Percentiles rank a stretch among this genome's conserved stretches.
Evolutionary conservation across 2,329 filamentous ascomycete genomes (phyloP).

Genomic region (Truncatella angustata): DNA sequence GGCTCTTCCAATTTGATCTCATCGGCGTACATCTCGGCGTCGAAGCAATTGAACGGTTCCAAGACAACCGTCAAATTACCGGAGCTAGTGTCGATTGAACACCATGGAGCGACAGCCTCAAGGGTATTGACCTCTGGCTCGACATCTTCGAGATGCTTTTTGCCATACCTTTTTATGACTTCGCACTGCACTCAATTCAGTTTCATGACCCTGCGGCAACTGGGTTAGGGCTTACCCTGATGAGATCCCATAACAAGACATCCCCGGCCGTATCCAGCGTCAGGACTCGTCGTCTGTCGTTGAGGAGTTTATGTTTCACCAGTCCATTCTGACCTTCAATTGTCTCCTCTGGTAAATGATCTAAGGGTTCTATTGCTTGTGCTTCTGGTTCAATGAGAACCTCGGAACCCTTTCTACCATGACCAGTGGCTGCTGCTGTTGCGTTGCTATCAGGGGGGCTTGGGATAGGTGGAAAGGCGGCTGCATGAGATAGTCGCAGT

Average conservation of each 20-base stretch:
- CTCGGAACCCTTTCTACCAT: conserved; percentile 56
- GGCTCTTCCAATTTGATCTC: conserved; percentile 72
- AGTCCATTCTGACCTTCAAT: conserved; percentile 95
- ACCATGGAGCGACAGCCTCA: conserved; percentile 94
- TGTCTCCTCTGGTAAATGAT: conserved; percentile 70
- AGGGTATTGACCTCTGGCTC: conserved; percentile 81
- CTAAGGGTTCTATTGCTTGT: conserved; percentile 58
- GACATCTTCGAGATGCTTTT: conserved; percentile 90
- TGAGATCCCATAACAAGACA: conserved; percentile 90
- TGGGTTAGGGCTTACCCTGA: conserved; percentile 73
- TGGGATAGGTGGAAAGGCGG: conserved; percentile 63
- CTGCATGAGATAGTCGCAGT: conserved; percentile 80
- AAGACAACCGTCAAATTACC: conserved; percentile 87
- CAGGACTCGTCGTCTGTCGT: conserved; percentile 83
- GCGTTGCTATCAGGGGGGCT: conserved; percentile 54
- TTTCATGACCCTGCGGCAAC: too few relatives aligned
- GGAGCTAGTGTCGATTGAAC: conserved; percentile 88
- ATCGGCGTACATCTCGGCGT: conserved; percentile 95
- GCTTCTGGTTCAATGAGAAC: conserved; percentile 47
- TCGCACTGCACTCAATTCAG: conserved; percentile 71
- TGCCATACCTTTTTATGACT: conserved; percentile 88
- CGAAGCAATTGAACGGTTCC: conserved; percentile 94
- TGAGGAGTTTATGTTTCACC: conserved; percentile 89
- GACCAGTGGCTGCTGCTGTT: conserved; percentile 34
- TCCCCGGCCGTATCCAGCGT: conserved; percentile 95